Conservation (phyloP, 2,329 filamentous ascomycete species). For the Colletotrichum eleusines region DNA sequence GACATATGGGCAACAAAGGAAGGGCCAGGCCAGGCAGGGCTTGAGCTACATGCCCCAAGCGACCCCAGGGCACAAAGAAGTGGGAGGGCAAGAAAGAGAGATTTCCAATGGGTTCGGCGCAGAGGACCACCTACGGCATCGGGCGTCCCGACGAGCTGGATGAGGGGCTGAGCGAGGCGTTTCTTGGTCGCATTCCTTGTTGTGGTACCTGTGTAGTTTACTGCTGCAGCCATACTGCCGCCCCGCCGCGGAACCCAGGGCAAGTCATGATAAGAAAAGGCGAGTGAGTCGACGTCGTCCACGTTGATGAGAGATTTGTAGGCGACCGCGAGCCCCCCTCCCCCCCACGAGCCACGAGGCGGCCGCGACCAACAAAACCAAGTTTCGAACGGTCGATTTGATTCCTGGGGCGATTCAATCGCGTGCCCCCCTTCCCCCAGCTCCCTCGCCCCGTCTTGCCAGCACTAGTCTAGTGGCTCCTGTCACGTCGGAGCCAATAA, state of each 20-base stretch:
- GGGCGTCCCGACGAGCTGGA: slow-evolving; percentile 39
- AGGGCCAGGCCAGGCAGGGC: slow-evolving; percentile 28
- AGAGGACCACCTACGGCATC: slow-evolving; percentile 16
- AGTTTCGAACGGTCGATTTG: neutral
- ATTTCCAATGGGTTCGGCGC: neutral
- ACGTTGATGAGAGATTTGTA: slow-evolving; percentile 7
- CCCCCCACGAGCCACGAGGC: neutral
- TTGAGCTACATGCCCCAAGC: slow-evolving; percentile 2
- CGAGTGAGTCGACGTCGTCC: slow-evolving; percentile 9
- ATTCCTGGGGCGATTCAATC: neutral
- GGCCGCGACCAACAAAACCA: slow-evolving; percentile 3
- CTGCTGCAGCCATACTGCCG: slow-evolving; percentile 3
- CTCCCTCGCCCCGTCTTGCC: neutral
- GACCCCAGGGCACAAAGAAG: slow-evolving; percentile 30
- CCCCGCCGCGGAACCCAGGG: neutral
- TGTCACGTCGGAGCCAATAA: slow-evolving; percentile 23
- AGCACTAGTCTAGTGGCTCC: slow-evolving; percentile 10
- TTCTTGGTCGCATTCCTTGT: slow-evolving; percentile 9
- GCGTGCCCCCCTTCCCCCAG: neutral
- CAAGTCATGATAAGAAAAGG: neutral
- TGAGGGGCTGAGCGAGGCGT: slow-evolving; percentile 38
- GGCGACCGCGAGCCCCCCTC: too few species aligned
- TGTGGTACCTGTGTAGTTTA: neutral
- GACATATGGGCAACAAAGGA: slow-evolving; percentile 35
- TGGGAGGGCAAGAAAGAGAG: slow-evolving; percentile 2